Evolutionary conservation across 2,329 filamentous ascomycete species (phyloP), one percentile per base, ranked within the genome.

Genomic region (Fusarium oligoseptatum): DNA sequence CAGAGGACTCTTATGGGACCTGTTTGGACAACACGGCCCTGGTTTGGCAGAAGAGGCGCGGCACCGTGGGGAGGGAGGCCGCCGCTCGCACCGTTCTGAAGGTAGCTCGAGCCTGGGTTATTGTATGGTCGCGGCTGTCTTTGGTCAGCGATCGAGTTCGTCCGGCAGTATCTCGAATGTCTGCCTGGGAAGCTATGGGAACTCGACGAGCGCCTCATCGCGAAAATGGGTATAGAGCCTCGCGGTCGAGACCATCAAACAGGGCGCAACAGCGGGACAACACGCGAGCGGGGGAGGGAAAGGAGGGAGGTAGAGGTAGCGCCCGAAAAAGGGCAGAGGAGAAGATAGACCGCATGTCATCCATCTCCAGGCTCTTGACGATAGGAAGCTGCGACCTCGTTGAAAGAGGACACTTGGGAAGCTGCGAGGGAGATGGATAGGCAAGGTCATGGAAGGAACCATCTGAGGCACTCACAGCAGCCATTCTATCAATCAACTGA

Each of bases 1-100:
- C 92, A 93, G 63, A 93, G 87, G 63, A 93, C 88, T 83, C 92
- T 87, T 72, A 92, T 89, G 45, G 91, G 90, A 20, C 91, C 91
- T 64, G 87, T 90, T 81, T 93, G 90, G 79, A 93, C 86, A 74
- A 93, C 82, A 74, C 91, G 89, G 70, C 91, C 91, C 81, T 92
- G 91, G 82, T 92, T 92, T 66, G 91, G 91, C 68, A 92, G 86
- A 65, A 92, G 88, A 74, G 91, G 91, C 50, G 89, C 88, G 75
- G 90, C 91, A 80, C 90, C 90, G 45, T 89, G 85, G 74, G 88
- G 88, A 69, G 86, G 83, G 52, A 89, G 82, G 72, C 85, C 84
- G 71, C 85, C 83, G 67, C 84, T 83, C 74, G 87, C 88, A 81
- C 91, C 91, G 84, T 93, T 92, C 78, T 90, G 88, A 81, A 92